Conservation (phyloP, 1,139 yeast species). For the Blastobotrys aristatus region DNA sequence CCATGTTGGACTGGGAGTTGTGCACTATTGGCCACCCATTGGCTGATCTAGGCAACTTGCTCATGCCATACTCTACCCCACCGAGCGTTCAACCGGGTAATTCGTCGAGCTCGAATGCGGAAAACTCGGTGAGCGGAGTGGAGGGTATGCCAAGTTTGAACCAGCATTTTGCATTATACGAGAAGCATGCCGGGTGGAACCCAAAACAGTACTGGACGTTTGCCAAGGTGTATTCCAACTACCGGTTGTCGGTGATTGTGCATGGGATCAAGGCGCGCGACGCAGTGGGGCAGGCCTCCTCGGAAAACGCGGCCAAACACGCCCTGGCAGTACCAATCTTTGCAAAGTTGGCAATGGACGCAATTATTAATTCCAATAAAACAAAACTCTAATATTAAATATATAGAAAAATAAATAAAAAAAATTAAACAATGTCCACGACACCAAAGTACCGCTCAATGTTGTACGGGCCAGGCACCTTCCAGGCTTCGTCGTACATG, state of each 20-base stretch:
- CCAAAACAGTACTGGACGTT: slow-evolving; percentile 44
- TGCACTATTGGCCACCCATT: slow-evolving; percentile 62
- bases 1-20: slow-evolving; percentile 61
- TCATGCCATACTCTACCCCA: slow-evolving; percentile 52
- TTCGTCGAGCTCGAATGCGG: background rate
- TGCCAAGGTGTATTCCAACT: slow-evolving; percentile 57
- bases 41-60: slow-evolving; percentile 54
- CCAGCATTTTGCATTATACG: slow-evolving; percentile 24
- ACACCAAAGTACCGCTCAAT: slow-evolving; percentile 86
- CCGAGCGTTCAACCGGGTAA: slow-evolving; percentile 11
- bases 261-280: slow-evolving; percentile 67
- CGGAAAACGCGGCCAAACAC: slow-evolving; percentile 48
- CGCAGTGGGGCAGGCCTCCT: slow-evolving; percentile 54
- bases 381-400: slow-evolving; percentile 8
- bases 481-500: slow-evolving; percentile 80
- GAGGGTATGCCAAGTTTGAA: slow-evolving; percentile 24
- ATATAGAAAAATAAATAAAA: background rate
- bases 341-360: slow-evolving; percentile 36
- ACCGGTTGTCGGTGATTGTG: slow-evolving; percentile 54
- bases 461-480: slow-evolving; percentile 74
- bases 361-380: slow-evolving; percentile 20
- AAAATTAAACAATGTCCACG: slow-evolving; percentile 36
- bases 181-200: slow-evolving; percentile 30
- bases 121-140: slow-evolving; percentile 11
- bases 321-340: slow-evolving; percentile 45